Evolutionary conservation across 177 flowering plant genomes (phyloP), one percentile per base, ranked within the genome.

Genomic region (Vitis hybrid): DNA sequence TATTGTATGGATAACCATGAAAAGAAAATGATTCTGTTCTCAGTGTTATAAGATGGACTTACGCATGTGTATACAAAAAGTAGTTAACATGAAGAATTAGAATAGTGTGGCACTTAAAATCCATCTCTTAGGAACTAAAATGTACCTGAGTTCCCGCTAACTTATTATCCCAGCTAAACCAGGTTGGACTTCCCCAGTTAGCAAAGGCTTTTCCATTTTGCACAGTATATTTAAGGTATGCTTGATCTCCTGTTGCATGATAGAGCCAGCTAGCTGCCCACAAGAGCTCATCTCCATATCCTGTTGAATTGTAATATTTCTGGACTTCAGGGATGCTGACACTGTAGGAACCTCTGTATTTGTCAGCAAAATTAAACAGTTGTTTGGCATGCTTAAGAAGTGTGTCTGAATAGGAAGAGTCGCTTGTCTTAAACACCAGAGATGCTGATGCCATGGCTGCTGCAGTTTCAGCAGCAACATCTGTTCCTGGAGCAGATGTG

Each of bases 231-330:
- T 82, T 74, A 55, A 93, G 79, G 72, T 89, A 93, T 16, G 89
- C 63, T 33, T 74, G 61, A 51, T 93, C 88, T 55, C 82, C 79
- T 14, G 98, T 95, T 53, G 98, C 98, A 77, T 90, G 96, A 73
- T 87, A 95, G 53, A 95, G 87, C 99, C 99, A 95, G 60, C 84
- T 73, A 67, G 99, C 96, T 31, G 99, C 99, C 98, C 99, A 95
- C 77, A 95, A 68, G 68, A 93, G 93, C 82, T 95, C 99, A 74
- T 95, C 99, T 16, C 82, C 86, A 77, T 81, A 93, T 60, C 94
- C 97, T 16, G 97, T 90, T 55, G 98, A 93, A 59, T 95, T 90
- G 76, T 95, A 95, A 75, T 64, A 93, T 2, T 59, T 77, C 73
- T 73, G 82, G 15, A 90, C 90, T 64, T 87, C 77, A 2, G 98